Conservation (phyloP, 192 early-diverging fungal species). For the Coemansia sp. region DNA sequence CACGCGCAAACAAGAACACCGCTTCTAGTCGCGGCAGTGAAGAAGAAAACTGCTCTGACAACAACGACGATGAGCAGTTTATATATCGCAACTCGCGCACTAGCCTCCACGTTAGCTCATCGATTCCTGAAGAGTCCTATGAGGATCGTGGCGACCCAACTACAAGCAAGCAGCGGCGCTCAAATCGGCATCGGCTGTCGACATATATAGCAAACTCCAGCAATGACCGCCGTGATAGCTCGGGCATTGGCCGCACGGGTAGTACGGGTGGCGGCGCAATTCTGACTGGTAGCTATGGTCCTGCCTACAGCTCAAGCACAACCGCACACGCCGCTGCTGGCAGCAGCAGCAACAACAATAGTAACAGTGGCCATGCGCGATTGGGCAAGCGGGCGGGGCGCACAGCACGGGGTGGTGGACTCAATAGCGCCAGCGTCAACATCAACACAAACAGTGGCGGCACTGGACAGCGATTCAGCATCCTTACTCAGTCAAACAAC, state of each 20-base stretch:
- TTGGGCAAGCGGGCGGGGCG: conserved; percentile 2
- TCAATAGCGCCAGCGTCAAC: conserved; percentile 7
- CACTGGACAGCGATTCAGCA: conserved; percentile 45
- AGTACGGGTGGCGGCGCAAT: conserved; percentile 15
- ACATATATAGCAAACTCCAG: conserved; percentile 24
- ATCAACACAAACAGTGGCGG: conserved; percentile 25
- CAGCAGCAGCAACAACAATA: conserved; percentile 6
- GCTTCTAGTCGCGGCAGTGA: conserved; percentile 48
- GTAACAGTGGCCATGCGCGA: neutral
- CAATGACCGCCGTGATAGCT: conserved; percentile 38
- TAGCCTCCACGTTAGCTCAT: conserved; percentile 47
- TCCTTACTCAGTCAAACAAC: conserved; percentile 44
- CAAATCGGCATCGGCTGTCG: conserved; percentile 45
- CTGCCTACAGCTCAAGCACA: conserved; percentile 24
- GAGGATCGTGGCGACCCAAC: conserved; percentile 27
- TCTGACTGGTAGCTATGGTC: conserved; percentile 25
- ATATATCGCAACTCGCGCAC: conserved; percentile 53
- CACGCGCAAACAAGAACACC: conserved; percentile 21
- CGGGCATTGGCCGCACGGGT: conserved; percentile 18
- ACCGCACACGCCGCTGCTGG: conserved; percentile 12
- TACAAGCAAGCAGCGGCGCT: conserved; percentile 25
- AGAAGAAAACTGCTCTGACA: conserved; percentile 35
- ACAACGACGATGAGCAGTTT: conserved; percentile 43
- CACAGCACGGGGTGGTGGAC: neutral
- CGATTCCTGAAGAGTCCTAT: conserved; percentile 40